Percentiles rank a stretch among this genome's conserved stretches.
Evolutionary conservation across 2,329 filamentous ascomycete genomes (phyloP).

Genomic region (Eurotiales sp.): DNA sequence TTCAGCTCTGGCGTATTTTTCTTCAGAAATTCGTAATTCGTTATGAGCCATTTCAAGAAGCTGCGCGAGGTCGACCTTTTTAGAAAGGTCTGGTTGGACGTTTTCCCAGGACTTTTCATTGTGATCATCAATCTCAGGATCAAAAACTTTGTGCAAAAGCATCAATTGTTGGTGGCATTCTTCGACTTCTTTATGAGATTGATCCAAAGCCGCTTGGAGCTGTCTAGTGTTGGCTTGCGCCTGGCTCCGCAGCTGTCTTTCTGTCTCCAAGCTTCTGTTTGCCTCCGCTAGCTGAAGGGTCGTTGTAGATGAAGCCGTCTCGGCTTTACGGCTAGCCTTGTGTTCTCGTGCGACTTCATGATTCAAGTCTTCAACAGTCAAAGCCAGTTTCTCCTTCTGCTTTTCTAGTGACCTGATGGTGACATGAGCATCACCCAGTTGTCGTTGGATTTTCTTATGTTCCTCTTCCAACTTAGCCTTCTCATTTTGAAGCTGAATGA

Average conservation of each 20-base stretch:
- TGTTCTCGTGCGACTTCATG: constrained; percentile 88
- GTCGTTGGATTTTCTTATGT: constrained; percentile 72
- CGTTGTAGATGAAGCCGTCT: constrained; percentile 77
- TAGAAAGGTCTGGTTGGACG: constrained; percentile 64
- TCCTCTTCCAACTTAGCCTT: constrained; percentile 81
- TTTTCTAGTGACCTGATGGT: constrained; percentile 83
- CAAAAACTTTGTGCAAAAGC: constrained; percentile 78
- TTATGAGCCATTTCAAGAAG: constrained; percentile 87
- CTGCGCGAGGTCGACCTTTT: constrained; percentile 71
- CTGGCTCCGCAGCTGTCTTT: constrained; percentile 78
- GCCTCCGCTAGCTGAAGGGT: constrained; percentile 82
- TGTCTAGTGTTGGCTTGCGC: constrained; percentile 81
- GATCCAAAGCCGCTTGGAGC: constrained; percentile 73
- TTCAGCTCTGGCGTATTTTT: constrained; percentile 78
- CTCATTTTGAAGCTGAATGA: constrained; percentile 73
- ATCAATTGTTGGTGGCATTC: constrained; percentile 78
- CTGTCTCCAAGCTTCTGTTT: constrained; percentile 85
- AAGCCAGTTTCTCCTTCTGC: constrained; percentile 85
- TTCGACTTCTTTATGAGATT: constrained; percentile 73
- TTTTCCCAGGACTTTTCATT: constrained; percentile 65
- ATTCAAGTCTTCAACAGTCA: constrained; percentile 85
- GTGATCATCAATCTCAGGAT: constrained; percentile 67
- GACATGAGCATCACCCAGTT: constrained; percentile 81
- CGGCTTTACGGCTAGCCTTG: constrained; percentile 82
- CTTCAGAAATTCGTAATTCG: constrained; percentile 76